phyloP scores from a whole-genome alignment of 208 protist genomes.

The Naegleria fowleri region DNA sequence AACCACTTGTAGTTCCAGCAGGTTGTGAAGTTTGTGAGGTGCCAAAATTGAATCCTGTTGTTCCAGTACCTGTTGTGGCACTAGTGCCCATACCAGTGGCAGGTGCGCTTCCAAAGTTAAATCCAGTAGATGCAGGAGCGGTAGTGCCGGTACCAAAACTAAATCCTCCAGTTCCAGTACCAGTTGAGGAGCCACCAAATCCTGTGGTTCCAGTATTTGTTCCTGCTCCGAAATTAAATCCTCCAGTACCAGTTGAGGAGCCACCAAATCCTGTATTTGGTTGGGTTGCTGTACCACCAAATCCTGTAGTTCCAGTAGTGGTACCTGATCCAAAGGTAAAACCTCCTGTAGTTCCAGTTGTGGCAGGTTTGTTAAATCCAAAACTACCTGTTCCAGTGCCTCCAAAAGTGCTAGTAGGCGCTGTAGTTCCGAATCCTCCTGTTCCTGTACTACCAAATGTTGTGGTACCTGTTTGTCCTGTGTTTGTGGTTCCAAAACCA shows the following conservation, averaged over 20 bases:
- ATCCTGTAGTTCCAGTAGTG: not conserved
- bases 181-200: not conserved
- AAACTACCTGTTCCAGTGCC: not conserved
- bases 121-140: not conserved
- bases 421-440: not conserved
- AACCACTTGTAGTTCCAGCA: not conserved
- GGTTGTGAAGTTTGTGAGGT: too few species aligned
- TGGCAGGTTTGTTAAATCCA: not conserved
- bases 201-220: not conserved
- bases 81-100: not conserved
- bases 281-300: not conserved
- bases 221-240: not conserved
- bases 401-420: not conserved
- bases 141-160: not conserved
- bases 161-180: not conserved
- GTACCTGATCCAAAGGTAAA: not conserved
- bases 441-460: not conserved
- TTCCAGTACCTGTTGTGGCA: not conserved
- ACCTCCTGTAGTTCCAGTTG: not conserved
- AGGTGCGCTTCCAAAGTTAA: not conserved
- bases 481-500: not conserved
- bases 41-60: not conserved
- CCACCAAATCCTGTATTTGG: not conserved
- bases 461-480: not conserved
- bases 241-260: not conserved